Percentiles rank a stretch among this genome's conserved stretches.
Conservation (phyloP, 2,329 filamentous ascomycete genomes). For the Botrytis elliptica region DNA sequence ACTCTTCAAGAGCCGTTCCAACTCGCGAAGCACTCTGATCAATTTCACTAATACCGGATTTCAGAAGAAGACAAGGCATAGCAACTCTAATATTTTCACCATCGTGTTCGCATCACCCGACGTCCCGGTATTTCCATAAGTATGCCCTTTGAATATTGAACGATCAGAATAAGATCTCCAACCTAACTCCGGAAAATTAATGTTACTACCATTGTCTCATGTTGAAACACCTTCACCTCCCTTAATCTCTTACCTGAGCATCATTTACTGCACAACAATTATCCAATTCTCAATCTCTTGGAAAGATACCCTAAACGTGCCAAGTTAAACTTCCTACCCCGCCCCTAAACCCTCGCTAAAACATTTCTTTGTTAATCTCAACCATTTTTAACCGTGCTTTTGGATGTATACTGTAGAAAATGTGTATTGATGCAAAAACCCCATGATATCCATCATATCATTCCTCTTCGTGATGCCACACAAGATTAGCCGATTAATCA, state of each 20-base stretch:
- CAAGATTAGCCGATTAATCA: neutral
- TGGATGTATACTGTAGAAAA: neutral
- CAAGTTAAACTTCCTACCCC: neutral
- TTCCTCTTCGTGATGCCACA: neutral
- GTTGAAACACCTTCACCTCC: fast-evolving
- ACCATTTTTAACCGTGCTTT: neutral
- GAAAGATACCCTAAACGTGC: neutral
- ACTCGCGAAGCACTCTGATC: neutral
- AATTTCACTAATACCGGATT: neutral
- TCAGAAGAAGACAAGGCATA: neutral
- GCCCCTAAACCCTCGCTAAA: neutral
- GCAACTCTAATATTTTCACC: neutral
- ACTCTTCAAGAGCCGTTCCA: neutral
- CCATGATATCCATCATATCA: neutral
- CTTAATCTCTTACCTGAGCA: fast-evolving
- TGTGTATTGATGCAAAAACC: neutral
- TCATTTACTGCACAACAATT: neutral
- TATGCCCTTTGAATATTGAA: neutral
- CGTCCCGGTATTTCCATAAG: neutral
- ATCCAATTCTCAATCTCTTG: neutral
- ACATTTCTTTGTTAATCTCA: neutral
- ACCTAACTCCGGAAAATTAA: neutral
- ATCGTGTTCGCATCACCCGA: neutral
- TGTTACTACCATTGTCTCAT: neutral
- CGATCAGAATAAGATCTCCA: neutral